Evolutionary conservation across 179 eudicot species (phyloP).

Genomic region (Corrigiola litoralis): DNA sequence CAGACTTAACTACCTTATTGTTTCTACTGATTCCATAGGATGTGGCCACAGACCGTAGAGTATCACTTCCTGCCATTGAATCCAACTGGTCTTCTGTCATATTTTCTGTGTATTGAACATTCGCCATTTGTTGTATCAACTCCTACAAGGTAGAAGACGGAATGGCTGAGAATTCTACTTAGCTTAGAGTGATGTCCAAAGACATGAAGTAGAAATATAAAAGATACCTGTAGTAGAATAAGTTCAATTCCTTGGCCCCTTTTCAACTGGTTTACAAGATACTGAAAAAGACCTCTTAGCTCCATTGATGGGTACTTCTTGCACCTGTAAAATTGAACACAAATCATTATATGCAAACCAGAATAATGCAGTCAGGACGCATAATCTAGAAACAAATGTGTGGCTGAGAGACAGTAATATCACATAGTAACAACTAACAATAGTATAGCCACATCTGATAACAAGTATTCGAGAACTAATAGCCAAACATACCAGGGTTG

Average conservation of each 20-base stretch:
- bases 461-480: not conserved
- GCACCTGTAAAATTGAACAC: constrained; percentile 54
- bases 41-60: constrained; percentile 89
- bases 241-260: constrained; percentile 94
- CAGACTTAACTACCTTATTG: constrained; percentile 57
- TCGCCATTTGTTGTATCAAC: constrained; percentile 99
- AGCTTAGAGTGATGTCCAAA: not conserved
- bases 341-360: not conserved
- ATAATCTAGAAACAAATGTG: not conserved
- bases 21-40: constrained; percentile 88
- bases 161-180: constrained; percentile 1
- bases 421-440: not conserved
- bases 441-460: not conserved
- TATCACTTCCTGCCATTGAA: constrained; percentile 98
- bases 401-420: not conserved
- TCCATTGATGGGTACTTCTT: constrained; percentile 99
- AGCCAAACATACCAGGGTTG: not conserved
- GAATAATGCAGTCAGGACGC: not conserved
- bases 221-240: constrained; percentile 79
- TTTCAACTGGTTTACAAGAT: constrained; percentile 92
- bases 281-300: constrained; percentile 94
- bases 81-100: constrained; percentile 99
- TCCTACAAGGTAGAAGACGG: constrained; percentile 50
- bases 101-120: constrained; percentile 95
- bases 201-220: not conserved